Percentiles rank a stretch among this genome's conserved stretches.
Evolutionary conservation across 805 yeast species (phyloP).

Genomic region (Saturnispora gosingensis): DNA sequence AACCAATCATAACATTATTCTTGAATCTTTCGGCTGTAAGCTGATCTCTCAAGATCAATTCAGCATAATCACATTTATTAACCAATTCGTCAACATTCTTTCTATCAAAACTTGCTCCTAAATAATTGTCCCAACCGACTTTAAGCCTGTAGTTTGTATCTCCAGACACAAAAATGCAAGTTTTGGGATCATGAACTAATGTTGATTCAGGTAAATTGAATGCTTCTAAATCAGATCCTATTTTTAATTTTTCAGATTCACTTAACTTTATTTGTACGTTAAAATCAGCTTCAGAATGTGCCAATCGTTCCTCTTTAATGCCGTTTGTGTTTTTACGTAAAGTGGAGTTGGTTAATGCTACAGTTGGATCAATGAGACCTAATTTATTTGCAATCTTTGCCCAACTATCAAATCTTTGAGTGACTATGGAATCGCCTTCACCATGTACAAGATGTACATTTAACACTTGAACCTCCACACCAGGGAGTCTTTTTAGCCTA

Average conservation of each 20-base stretch:
- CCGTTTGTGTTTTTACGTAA: constrained; percentile 3
- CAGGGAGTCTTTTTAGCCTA: constrained; percentile 16
- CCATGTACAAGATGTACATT: constrained; percentile 53
- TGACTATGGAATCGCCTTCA: constrained; percentile 15
- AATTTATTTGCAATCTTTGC: constrained; percentile 10
- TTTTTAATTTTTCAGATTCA: constrained; percentile 3
- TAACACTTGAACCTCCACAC: constrained; percentile 29
- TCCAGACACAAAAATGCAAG: constrained; percentile 34
- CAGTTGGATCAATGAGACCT: constrained; percentile 10
- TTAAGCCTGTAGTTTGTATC: constrained; percentile 45
- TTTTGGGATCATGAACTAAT: constrained; percentile 5
- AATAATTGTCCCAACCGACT: constrained; percentile 11
- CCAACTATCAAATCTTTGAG: constrained; percentile 14
- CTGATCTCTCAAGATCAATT: constrained; percentile 36
- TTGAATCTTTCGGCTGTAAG: constrained; percentile 29
- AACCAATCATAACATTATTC: constrained; percentile 32
- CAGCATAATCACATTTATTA: constrained; percentile 21
- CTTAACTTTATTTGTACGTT: constrained; percentile 1
- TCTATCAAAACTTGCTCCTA: constrained; percentile 6
- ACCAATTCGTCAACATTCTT: constrained; percentile 7
- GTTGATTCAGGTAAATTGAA: background rate
- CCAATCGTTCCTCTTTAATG: constrained; percentile 1
- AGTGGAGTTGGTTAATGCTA: constrained; percentile 5
- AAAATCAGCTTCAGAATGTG: constrained; percentile 2
- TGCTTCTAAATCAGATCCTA: background rate